Evolutionary conservation across 1,139 yeast genomes (phyloP).

Genomic region (Suzukiozyma palmioleophila): DNA sequence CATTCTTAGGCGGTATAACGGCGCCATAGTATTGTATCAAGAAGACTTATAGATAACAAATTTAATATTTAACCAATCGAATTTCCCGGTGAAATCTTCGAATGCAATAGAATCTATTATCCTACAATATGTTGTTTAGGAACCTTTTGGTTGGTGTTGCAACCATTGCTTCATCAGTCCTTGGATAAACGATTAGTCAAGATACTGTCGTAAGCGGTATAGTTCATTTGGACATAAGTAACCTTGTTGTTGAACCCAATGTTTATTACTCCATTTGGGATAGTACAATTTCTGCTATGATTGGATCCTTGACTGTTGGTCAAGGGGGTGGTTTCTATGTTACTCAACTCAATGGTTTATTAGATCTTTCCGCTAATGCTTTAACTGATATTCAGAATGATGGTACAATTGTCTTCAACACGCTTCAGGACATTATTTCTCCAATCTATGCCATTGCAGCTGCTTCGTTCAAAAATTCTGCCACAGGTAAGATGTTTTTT

Average conservation of each 20-base stretch:
- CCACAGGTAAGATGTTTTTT: constrained; percentile 25
- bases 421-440: constrained; percentile 11
- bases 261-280: constrained; percentile 29
- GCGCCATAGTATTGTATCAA: no score
- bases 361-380: constrained; percentile 9
- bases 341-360: constrained; percentile 6
- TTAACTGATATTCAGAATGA: constrained; percentile 7
- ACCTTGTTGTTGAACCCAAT: constrained; percentile 8
- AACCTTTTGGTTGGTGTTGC: no score
- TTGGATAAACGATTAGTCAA: constrained; percentile 1
- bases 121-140: no score
- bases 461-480: constrained; percentile 19
- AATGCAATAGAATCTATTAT: no score
- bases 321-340: constrained; percentile 24
- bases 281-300: constrained; percentile 20
- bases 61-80: no score
- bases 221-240: constrained; percentile 9
- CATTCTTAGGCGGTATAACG: no score
- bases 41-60: no score
- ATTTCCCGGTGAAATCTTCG: no score
- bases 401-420: constrained; percentile 9
- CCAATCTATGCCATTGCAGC: constrained; percentile 8
- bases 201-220: constrained; percentile 13
- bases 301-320: constrained; percentile 16
- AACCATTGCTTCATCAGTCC: no score